A percentile compares a stretch with the other conserved stretches of the same genome.
Conservation (phyloP, 2,329 filamentous ascomycete species). For the Pleoardoris graminearum region DNA sequence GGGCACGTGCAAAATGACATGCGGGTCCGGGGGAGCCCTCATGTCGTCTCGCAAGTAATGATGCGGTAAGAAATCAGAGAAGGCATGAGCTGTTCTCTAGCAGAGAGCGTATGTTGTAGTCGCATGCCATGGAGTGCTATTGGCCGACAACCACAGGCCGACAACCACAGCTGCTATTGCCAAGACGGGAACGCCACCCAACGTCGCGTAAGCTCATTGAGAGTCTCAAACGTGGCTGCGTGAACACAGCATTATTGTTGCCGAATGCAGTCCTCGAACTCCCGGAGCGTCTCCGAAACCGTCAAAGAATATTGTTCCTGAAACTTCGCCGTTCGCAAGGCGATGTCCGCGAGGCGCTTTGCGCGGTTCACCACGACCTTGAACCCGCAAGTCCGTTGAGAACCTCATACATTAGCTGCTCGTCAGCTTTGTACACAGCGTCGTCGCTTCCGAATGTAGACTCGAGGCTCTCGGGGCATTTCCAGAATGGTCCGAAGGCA, state of each 20-base stretch:
- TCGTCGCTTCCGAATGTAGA: conserved; percentile 50
- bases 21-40: background rate
- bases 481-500: conserved; percentile 41
- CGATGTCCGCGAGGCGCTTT: conserved; percentile 49
- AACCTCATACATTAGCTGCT: conserved; percentile 35
- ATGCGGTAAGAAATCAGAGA: background rate
- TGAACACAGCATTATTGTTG: conserved; percentile 51
- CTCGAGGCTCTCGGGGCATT: conserved; percentile 45
- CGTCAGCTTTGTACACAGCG: conserved; percentile 46
- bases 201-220: conserved; percentile 23
- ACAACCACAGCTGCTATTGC: background rate
- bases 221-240: conserved; percentile 32
- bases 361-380: conserved; percentile 54
- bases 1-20: background rate
- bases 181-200: background rate
- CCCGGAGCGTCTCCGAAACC: conserved; percentile 43
- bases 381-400: conserved; percentile 36
- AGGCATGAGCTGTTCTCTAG: background rate
- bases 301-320: conserved; percentile 31
- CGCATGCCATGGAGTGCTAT: background rate
- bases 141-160: background rate
- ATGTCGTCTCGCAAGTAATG: background rate
- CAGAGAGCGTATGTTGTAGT: background rate
- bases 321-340: conserved; percentile 27
- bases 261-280: conserved; percentile 48